These are phyloP conservation scores for Xerocomellus dryophilus DNA, from an alignment of 768 basidiomycete species.

Conservation along the genomic window DNA sequence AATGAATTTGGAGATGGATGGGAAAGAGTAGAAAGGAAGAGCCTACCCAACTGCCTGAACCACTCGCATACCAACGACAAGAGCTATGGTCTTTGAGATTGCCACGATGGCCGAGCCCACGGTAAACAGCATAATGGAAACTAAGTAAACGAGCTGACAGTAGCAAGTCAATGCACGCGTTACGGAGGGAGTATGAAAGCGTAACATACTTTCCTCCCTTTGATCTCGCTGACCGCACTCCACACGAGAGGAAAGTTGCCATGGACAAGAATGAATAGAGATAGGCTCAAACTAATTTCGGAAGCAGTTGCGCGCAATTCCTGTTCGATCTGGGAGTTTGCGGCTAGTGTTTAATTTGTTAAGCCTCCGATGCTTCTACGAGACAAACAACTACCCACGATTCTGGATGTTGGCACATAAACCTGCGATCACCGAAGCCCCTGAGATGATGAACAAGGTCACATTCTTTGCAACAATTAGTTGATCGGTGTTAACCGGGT, in stretches of 20 bases:
- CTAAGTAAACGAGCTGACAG: constrained; percentile 50
- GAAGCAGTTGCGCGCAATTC: constrained; percentile 59
- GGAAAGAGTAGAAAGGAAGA: not conserved
- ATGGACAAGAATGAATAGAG: constrained; percentile 70
- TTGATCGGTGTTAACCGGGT: not conserved
- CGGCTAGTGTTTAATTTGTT: constrained; percentile 42
- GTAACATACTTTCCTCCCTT: constrained; percentile 60
- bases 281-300: constrained; percentile 66
- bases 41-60: constrained; percentile 62
- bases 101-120: constrained; percentile 59
- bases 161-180: not conserved
- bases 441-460: constrained; percentile 24
- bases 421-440: constrained; percentile 31
- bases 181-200: not conserved
- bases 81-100: constrained; percentile 49
- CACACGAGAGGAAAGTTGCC: constrained; percentile 45
- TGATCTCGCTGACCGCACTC: constrained; percentile 45
- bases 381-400: constrained; percentile 14
- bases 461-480: constrained; percentile 11
- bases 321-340: constrained; percentile 59
- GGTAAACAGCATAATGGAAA: constrained; percentile 51
- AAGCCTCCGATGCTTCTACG: not conserved
- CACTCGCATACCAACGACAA: constrained; percentile 65
- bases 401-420: constrained; percentile 30
- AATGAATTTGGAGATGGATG: not conserved